Evolutionary conservation across 2,329 filamentous ascomycete genomes (phyloP).

Genomic region (Myriangium duriaei): DNA sequence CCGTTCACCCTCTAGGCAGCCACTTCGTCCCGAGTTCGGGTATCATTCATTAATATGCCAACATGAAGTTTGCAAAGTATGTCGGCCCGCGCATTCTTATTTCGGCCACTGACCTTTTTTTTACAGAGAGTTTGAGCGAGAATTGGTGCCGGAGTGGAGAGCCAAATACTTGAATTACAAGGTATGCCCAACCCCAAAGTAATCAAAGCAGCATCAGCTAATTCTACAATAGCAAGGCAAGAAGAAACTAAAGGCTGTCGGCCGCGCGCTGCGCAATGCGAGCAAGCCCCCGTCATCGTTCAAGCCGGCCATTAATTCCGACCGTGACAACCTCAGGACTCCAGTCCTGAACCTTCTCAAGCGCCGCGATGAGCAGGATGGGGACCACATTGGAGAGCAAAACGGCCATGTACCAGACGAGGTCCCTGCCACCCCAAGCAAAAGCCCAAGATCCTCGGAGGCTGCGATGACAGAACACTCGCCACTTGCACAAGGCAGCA

Average conservation of each 20-base stretch:
- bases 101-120: no score
- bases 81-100: no score
- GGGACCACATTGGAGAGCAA: conserved; percentile 2
- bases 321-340: conserved; percentile 23
- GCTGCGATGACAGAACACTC: conserved; percentile 2
- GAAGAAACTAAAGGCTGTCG: conserved; percentile 79
- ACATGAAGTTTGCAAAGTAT: conserved; percentile 19
- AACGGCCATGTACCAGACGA: no score
- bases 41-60: conserved; percentile 12
- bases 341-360: conserved; percentile 32
- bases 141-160: conserved; percentile 88
- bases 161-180: conserved; percentile 94
- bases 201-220: conserved; percentile 1
- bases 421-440: background rate
- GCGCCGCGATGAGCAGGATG: conserved; percentile 14
- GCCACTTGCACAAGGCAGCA: background rate
- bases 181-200: conserved; percentile 20
- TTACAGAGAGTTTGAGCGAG: conserved; percentile 64
- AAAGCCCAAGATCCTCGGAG: background rate
- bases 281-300: conserved; percentile 33
- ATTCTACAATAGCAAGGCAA: conserved; percentile 50
- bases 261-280: conserved; percentile 52
- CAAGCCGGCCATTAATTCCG: conserved; percentile 31
- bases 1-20: no score
- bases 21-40: no score